These are phyloP conservation scores for Nemania sp. DNA, from an alignment of 2,329 filamentous ascomycete species.

Conservation along the genomic window DNA sequence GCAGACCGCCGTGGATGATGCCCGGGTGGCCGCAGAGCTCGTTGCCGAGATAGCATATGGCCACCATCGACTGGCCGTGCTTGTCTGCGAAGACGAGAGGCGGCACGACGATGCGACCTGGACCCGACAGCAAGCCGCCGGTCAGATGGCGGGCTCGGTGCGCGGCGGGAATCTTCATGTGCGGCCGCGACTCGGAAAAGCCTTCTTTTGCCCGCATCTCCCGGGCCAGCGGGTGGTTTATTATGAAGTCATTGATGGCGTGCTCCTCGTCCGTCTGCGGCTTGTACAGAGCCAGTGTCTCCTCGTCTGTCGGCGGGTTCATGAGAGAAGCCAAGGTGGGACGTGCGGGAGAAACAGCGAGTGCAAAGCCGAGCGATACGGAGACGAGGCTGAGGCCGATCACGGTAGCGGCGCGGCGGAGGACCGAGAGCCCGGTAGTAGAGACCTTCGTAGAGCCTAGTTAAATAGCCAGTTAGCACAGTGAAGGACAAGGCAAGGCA, in stretches of 20 bases:
- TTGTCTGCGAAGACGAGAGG: slow-evolving; percentile 76
- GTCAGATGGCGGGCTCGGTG: slow-evolving; percentile 79
- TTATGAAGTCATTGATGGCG: slow-evolving; percentile 73
- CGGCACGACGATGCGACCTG: slow-evolving; percentile 77
- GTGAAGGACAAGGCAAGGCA: neutral
- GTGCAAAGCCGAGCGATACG: slow-evolving; percentile 56
- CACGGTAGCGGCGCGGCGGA: slow-evolving; percentile 51
- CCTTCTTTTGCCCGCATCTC: slow-evolving; percentile 67
- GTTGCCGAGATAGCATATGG: slow-evolving; percentile 75
- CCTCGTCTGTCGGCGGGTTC: slow-evolving; percentile 65
- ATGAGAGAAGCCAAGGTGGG: slow-evolving; percentile 52
- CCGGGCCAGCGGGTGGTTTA: slow-evolving; percentile 72
- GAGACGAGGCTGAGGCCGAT: slow-evolving; percentile 52
- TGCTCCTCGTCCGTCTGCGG: slow-evolving; percentile 57
- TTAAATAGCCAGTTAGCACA: slow-evolving; percentile 5
- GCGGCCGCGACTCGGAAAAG: slow-evolving; percentile 77
- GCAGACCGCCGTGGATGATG: slow-evolving; percentile 85
- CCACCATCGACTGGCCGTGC: slow-evolving; percentile 69
- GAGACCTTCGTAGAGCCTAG: slow-evolving; percentile 19
- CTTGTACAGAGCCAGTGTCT: slow-evolving; percentile 69
- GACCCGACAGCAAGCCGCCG: slow-evolving; percentile 74
- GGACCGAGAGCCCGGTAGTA: slow-evolving; percentile 41
- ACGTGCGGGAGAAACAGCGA: slow-evolving; percentile 58
- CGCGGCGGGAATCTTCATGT: slow-evolving; percentile 77
- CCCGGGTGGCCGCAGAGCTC: slow-evolving; percentile 88